phyloP scores from a whole-genome alignment of 2,329 filamentous ascomycete genomes.

The Phaeosphaeriaceae sp. region DNA sequence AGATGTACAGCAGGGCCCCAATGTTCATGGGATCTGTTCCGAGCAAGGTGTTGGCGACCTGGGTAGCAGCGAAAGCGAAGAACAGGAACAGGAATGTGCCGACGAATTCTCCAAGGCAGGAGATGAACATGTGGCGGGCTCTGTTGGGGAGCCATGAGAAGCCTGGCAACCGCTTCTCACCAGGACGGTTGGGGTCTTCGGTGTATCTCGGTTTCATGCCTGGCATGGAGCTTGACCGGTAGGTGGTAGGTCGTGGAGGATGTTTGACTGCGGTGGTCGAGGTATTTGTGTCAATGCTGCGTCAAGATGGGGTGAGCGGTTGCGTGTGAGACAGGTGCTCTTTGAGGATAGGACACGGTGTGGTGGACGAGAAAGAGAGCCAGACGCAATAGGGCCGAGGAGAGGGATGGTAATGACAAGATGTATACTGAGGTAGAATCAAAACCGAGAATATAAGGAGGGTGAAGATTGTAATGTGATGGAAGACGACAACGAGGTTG shows the following conservation, averaged over 20 bases:
- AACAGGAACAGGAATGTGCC: constrained; percentile 51
- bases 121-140: constrained; percentile 52
- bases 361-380: background rate
- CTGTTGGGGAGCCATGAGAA: constrained; percentile 54
- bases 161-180: constrained; percentile 49
- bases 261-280: constrained; percentile 43
- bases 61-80: constrained; percentile 49
- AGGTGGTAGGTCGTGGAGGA: constrained; percentile 31
- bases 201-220: constrained; percentile 47
- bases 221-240: constrained; percentile 44
- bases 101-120: constrained; percentile 53
- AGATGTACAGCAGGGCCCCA: constrained; percentile 43
- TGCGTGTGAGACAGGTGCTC: constrained; percentile 31
- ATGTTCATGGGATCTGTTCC: constrained; percentile 30
- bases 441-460: background rate
- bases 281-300: constrained; percentile 21
- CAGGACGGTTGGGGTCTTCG: constrained; percentile 36
- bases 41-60: constrained; percentile 46
- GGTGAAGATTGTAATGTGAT: background rate
- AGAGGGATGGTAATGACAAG: background rate
- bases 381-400: background rate
- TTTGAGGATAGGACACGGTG: constrained; percentile 21
- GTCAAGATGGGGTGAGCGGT: constrained; percentile 18
- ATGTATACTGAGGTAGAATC: background rate
- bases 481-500: background rate